These are phyloP conservation scores for Solanum microdontum DNA, from an alignment of 257 asterid genomes.

Conservation along the genomic window DNA sequence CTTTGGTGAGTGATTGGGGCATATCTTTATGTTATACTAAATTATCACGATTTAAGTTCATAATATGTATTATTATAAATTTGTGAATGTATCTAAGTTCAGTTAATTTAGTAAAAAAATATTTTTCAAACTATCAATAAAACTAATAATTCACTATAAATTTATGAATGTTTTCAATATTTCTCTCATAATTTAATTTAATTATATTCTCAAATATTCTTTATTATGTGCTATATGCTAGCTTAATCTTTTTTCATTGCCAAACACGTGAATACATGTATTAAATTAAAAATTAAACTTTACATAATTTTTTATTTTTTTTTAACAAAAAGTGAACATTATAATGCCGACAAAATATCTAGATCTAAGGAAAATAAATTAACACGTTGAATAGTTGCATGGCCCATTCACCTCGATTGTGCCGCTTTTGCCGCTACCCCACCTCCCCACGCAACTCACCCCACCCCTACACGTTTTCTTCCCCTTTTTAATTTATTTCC, in stretches of 20 bases:
- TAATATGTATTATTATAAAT: too few species aligned
- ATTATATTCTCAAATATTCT: background rate
- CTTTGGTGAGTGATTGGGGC: too few species aligned
- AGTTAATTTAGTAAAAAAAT: fast-evolving
- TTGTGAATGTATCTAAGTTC: too few species aligned
- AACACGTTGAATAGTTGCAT: background rate
- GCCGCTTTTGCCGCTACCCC: background rate
- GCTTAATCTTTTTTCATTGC: background rate
- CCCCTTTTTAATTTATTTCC: background rate
- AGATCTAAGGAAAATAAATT: background rate
- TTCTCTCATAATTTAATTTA: background rate
- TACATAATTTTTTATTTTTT: too few species aligned
- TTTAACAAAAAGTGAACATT: background rate
- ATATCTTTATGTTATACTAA: background rate
- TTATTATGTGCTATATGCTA: background rate
- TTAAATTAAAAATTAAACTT: background rate
- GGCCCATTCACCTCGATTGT: background rate
- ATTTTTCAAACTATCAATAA: too few species aligned
- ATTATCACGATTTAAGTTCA: background rate
- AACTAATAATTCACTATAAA: background rate
- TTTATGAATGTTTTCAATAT: too few species aligned
- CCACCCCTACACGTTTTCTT: background rate
- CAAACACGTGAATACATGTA: too few species aligned
- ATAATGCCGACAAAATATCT: background rate
- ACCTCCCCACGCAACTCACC: background rate